Percentiles rank a stretch among this genome's conserved stretches.
phyloP scores from a whole-genome alignment of 768 basidiomycete genomes.

The Leucocoprinus leucothites region DNA sequence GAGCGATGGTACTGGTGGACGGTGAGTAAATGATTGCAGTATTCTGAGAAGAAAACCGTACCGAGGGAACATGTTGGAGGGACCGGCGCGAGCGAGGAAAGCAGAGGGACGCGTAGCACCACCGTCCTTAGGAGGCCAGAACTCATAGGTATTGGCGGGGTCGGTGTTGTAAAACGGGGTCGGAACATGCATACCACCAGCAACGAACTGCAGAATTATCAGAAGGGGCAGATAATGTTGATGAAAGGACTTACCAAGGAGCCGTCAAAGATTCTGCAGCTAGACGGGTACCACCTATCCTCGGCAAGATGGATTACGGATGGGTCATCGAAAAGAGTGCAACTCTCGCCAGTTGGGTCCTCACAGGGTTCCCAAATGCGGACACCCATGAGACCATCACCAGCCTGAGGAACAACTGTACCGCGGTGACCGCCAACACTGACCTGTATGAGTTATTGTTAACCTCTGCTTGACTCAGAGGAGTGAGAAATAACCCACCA shows the following conservation, averaged over 20 bases:
- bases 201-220: constrained; percentile 28
- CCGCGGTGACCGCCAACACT: constrained; percentile 29
- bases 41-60: constrained; percentile 10
- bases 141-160: constrained; percentile 44
- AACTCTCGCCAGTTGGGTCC: constrained; percentile 24
- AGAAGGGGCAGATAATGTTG: no score
- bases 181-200: constrained; percentile 26
- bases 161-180: constrained; percentile 62
- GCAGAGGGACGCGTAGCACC: constrained; percentile 25
- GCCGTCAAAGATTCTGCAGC: constrained; percentile 29
- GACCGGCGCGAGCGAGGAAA: constrained; percentile 25
- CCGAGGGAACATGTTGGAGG: constrained; percentile 26
- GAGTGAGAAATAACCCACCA: constrained; percentile 20
- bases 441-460: constrained; percentile 16
- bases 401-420: constrained; percentile 22
- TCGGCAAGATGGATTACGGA: constrained; percentile 29
- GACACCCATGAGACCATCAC: constrained; percentile 32
- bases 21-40: no score
- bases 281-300: constrained; percentile 39
- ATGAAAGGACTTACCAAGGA: constrained; percentile 30
- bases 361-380: constrained; percentile 37
- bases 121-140: constrained; percentile 37
- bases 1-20: constrained; percentile 22
- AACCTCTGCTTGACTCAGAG: no score
- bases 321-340: constrained; percentile 34